These are phyloP conservation scores for Dothideomycetes sp. DNA, from an alignment of 2,329 filamentous ascomycete species.

Conservation along the genomic window DNA sequence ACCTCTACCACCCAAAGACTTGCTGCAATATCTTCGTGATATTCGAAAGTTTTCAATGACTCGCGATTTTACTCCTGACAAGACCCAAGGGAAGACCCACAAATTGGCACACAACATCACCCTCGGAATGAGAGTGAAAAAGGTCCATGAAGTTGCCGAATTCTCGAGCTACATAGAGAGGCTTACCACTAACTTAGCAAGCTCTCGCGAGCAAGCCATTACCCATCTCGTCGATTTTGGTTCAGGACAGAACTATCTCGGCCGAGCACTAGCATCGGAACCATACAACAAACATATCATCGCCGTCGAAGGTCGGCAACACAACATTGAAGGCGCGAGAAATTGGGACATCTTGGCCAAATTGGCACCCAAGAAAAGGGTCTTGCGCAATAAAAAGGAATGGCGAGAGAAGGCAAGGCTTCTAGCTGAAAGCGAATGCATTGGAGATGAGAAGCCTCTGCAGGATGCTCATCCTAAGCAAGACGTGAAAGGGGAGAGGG, in stretches of 20 bases:
- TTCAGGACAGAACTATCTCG: conserved; percentile 92
- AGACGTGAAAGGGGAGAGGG: conserved; percentile 9
- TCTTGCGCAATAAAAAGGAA: conserved; percentile 75
- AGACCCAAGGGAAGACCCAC: conserved; percentile 29
- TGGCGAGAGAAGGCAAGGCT: conserved; percentile 41
- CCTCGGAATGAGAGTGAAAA: conserved; percentile 92
- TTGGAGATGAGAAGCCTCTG: not conserved
- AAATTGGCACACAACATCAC: conserved; percentile 60
- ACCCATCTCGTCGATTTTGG: conserved; percentile 93
- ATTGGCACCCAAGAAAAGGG: conserved; percentile 54
- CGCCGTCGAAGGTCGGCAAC: conserved; percentile 77
- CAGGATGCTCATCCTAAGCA: not conserved
- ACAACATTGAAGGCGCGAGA: conserved; percentile 78
- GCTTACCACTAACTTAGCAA: conserved; percentile 45
- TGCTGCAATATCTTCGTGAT: conserved; percentile 61
- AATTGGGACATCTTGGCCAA: conserved; percentile 75
- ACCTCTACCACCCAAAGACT: conserved; percentile 36
- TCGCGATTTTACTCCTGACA: conserved; percentile 41
- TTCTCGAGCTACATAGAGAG: conserved; percentile 78
- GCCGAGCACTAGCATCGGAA: conserved; percentile 70
- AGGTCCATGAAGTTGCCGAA: conserved; percentile 83
- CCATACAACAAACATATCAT: conserved; percentile 82
- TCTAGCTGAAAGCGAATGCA: conserved; percentile 1
- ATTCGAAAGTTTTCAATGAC: conserved; percentile 59
- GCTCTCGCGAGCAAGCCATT: conserved; percentile 39